phyloP scores from a whole-genome alignment of 306 rosid genomes.

The Carpinus viminea region DNA sequence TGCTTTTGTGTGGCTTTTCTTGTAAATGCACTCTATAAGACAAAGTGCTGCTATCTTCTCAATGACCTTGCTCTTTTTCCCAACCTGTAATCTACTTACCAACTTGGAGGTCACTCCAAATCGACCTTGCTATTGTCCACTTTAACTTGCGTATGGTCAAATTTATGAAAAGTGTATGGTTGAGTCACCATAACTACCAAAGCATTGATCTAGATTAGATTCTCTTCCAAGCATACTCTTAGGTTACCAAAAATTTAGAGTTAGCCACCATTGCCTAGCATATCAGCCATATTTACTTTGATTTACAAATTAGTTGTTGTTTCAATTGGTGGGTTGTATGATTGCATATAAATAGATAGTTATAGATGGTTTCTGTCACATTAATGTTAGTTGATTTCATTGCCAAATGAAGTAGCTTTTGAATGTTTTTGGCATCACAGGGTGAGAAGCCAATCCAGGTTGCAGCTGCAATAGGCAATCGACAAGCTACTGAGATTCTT shows the following conservation, averaged over 20 bases:
- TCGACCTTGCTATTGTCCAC: neutral
- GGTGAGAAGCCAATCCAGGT: slow-evolving; percentile 77
- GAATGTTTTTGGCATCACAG: slow-evolving; percentile 50
- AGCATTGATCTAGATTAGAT: neutral
- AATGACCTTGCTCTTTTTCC: neutral
- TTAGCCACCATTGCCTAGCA: neutral
- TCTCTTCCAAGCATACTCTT: neutral
- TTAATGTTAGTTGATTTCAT: slow-evolving; percentile 8
- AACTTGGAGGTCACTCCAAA: neutral
- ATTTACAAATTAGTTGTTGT: neutral
- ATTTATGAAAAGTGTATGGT: neutral
- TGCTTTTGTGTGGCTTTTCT: no score
- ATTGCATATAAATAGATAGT: neutral
- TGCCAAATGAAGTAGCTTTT: slow-evolving; percentile 15
- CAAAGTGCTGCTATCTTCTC: no score
- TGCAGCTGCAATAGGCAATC: slow-evolving; percentile 77
- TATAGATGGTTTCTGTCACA: neutral
- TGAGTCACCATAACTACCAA: neutral
- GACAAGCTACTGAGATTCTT: slow-evolving; percentile 63
- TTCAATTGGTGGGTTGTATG: neutral
- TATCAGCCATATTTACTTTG: neutral
- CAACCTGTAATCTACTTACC: neutral
- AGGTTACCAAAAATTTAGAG: neutral
- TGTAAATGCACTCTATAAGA: no score
- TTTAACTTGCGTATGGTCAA: neutral